Percentiles rank a stretch among this genome's conserved stretches.
These are phyloP conservation scores for Leucaena leucocephala DNA, from an alignment of 306 rosid genomes.

Conservation along the genomic window DNA sequence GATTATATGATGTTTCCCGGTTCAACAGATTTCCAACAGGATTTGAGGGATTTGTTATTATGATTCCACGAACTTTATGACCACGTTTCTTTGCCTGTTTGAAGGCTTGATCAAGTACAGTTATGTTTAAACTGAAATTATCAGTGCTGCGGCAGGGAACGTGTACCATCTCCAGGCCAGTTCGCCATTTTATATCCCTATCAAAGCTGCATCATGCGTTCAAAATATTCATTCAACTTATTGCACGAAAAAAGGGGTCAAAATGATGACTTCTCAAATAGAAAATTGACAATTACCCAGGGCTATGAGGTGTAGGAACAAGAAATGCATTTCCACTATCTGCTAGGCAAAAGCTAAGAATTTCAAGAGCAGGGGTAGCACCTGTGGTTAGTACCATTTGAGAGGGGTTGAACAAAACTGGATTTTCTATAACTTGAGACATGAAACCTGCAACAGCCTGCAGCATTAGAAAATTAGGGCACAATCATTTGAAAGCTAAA, in stretches of 20 bases:
- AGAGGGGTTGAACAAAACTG: conserved; percentile 68
- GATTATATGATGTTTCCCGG: conserved; percentile 62
- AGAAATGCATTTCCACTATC: conserved; percentile 90
- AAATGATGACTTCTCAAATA: conserved; percentile 23
- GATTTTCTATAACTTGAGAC: conserved; percentile 68
- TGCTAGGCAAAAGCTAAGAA: conserved; percentile 89
- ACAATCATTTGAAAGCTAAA: conserved; percentile 12
- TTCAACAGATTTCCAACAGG: conserved; percentile 71
- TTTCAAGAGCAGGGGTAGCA: conserved; percentile 75
- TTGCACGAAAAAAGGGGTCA: conserved; percentile 5
- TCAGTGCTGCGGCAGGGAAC: conserved; percentile 77
- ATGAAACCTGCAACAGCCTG: conserved; percentile 93
- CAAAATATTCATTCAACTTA: conserved; percentile 43
- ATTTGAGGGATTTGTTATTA: conserved; percentile 79
- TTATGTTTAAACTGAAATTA: conserved; percentile 60
- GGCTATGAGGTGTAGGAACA: conserved; percentile 88
- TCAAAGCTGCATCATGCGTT: conserved; percentile 69
- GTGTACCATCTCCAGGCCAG: conserved; percentile 64
- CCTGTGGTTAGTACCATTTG: conserved; percentile 78
- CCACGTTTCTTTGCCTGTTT: conserved; percentile 89
- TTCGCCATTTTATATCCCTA: conserved; percentile 73
- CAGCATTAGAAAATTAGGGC: conserved; percentile 34
- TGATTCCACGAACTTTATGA: conserved; percentile 76
- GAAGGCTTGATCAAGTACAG: conserved; percentile 77
- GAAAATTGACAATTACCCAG: conserved; percentile 58